Conservation (phyloP, 208 protist genomes). For the Crithidia expoeki region DNA sequence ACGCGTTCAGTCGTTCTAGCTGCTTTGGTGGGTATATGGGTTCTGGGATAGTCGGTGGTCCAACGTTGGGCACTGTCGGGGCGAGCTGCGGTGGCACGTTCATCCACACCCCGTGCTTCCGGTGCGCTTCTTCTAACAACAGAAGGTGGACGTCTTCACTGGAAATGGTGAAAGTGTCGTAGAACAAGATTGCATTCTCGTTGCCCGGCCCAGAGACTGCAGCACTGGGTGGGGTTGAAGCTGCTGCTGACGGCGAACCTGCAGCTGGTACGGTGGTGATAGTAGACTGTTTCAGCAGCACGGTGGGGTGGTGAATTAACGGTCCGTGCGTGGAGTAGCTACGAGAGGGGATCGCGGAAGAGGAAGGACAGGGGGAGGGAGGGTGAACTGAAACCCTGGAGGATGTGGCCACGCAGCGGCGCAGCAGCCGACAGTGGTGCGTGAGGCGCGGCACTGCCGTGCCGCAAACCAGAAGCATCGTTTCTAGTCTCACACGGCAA, state of each 20-base stretch:
- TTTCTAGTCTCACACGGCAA: background rate
- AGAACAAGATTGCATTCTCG: conserved; percentile 13
- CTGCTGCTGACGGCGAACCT: background rate
- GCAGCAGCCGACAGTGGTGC: background rate
- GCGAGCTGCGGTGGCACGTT: conserved; percentile 80
- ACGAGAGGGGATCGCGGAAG: background rate
- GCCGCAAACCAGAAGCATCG: background rate
- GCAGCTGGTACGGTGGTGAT: background rate
- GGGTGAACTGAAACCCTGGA: background rate
- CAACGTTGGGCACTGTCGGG: conserved; percentile 34
- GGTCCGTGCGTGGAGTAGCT: background rate
- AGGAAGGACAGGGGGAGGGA: no score
- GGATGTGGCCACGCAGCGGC: background rate
- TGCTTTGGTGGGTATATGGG: conserved; percentile 44
- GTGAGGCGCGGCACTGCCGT: background rate
- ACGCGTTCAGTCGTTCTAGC: conserved; percentile 35
- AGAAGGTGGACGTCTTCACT: conserved; percentile 48
- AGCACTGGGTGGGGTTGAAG: background rate
- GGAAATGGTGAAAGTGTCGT: conserved; percentile 32
- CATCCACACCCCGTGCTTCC: conserved; percentile 76
- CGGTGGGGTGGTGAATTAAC: background rate
- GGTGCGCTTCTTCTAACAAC: conserved; percentile 68
- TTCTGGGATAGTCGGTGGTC: conserved; percentile 50
- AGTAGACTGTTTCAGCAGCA: conserved; percentile 3
- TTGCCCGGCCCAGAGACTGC: no score